A percentile compares a stretch with the other conserved stretches of the same genome.
Evolutionary conservation across 768 basidiomycete species (phyloP).

Genomic region (Termitomyces sp.): DNA sequence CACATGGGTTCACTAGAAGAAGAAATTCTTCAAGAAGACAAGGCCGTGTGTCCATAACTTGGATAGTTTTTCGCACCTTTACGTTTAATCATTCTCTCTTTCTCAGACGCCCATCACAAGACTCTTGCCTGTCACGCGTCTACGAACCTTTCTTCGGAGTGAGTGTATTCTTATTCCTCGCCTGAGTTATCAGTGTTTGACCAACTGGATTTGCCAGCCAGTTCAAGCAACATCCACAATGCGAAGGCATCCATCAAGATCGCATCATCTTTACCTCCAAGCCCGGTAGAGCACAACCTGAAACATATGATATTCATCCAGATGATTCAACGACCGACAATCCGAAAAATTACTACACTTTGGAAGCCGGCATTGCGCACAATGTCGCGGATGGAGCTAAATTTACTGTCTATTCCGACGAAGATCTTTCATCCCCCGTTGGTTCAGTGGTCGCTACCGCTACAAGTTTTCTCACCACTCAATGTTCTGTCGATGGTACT

Average conservation of each 20-base stretch:
- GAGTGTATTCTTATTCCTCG: too few species aligned
- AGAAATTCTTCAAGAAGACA: too few species aligned
- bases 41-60: too few species aligned
- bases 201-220: neutral
- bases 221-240: constrained; percentile 7
- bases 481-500: neutral
- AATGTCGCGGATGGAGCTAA: neutral
- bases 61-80: too few species aligned
- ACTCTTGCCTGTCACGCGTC: too few species aligned
- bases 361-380: neutral
- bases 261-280: neutral
- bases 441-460: neutral
- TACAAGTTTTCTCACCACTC: neutral
- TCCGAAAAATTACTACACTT: neutral
- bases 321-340: neutral
- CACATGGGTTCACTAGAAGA: too few species aligned
- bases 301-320: neutral
- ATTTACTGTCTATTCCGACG: neutral
- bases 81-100: too few species aligned
- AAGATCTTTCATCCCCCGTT: neutral
- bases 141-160: neutral
- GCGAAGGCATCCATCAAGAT: constrained; percentile 3
- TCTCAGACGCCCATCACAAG: too few species aligned
- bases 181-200: neutral
- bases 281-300: neutral